Conservation (phyloP, 176 grass and related monocot species). For the Avena atlantica region DNA sequence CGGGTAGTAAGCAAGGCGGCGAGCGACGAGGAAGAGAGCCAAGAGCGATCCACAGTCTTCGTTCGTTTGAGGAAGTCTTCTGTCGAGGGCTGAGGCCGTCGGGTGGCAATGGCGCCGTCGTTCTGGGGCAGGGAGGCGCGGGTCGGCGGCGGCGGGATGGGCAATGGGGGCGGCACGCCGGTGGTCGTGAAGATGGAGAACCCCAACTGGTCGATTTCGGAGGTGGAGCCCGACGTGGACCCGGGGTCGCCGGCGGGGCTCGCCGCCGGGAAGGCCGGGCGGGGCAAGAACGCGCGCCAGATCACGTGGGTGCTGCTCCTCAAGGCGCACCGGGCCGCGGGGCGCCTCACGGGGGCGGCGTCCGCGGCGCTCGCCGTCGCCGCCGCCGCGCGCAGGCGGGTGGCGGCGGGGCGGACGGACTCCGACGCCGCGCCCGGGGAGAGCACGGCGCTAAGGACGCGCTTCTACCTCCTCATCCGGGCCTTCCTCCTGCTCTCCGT, state of each 20-base stretch:
- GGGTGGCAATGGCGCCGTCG: slow-evolving; percentile 43
- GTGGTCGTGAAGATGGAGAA: slow-evolving; percentile 91
- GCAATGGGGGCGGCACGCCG: slow-evolving; percentile 63
- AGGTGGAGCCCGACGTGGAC: slow-evolving; percentile 43
- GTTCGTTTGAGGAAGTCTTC: too few relatives aligned
- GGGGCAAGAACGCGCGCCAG: slow-evolving; percentile 80
- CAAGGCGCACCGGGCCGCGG: slow-evolving; percentile 70
- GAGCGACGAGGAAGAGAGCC: slow-evolving; percentile 7
- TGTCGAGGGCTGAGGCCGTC: background rate
- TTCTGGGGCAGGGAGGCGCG: slow-evolving; percentile 25
- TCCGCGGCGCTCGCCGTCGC: slow-evolving; percentile 59
- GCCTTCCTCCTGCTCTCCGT: slow-evolving; percentile 60
- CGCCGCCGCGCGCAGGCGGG: slow-evolving; percentile 56
- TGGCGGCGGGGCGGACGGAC: slow-evolving; percentile 61
- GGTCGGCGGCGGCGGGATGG: background rate
- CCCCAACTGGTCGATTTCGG: slow-evolving; percentile 79
- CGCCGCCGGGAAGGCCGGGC: slow-evolving; percentile 45
- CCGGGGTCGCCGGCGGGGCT: slow-evolving; percentile 26
- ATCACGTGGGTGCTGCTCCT: slow-evolving; percentile 91
- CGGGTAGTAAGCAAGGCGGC: slow-evolving; percentile 10
- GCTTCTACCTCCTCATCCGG: slow-evolving; percentile 66
- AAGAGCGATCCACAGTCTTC: background rate
- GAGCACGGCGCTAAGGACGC: slow-evolving; percentile 57
- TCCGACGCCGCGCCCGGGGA: slow-evolving; percentile 57
- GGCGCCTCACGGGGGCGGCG: slow-evolving; percentile 56